Evolutionary conservation across 2,329 filamentous ascomycete species (phyloP), one percentile per base, ranked within the genome.

Genomic region (Diaporthe citrichinensis): DNA sequence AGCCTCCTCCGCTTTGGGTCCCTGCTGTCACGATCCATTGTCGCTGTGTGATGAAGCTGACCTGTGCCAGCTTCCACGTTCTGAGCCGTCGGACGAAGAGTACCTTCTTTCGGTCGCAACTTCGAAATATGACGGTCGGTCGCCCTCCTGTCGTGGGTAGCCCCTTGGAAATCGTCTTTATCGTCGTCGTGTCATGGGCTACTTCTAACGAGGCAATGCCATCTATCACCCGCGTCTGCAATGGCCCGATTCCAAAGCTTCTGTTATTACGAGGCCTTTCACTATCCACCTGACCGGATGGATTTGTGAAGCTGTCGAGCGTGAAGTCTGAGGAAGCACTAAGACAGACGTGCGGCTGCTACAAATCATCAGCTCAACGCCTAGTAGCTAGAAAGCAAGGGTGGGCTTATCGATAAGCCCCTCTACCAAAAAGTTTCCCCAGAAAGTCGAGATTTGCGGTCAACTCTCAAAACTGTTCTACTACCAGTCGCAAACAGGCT

Each of bases 1-100:
- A 94, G 83, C 82, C 90, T 93, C 53, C 93, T 90, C 79, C 93
- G 87, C 83, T 84, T 84, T 62, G 76, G 46, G 12, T 92, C 46
- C 80, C 80, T 36, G 74, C 81, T 77, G 58, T 84, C 81, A 39
- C 80, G 81, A 58, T 80, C 80, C 79, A 84, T 84, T 25, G 71
- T 72, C 28, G 46, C 34, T 68, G 62, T 62, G 12, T n/a, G 61
- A 15, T 5, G 12, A 10, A 53, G 6, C 12, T 25, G 36, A 39
- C 36, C 4, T 10, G 31, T 39, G 14, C 34, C 31, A 15, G 15
- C 31, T n/a, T 55, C n/a, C 44, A 3, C 36, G 36, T 55, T 17
- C 20, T 34, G 28, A 1, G 39, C 15, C 55, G n/a, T 31, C 4
- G 44, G n/a, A 57, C 49, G 41, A 7, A 25, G 10, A 28, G 20